Evolutionary conservation across 2,329 filamentous ascomycete species (phyloP), one percentile per base, ranked within the genome.

Genomic region (Chalaropsis ovoidea): DNA sequence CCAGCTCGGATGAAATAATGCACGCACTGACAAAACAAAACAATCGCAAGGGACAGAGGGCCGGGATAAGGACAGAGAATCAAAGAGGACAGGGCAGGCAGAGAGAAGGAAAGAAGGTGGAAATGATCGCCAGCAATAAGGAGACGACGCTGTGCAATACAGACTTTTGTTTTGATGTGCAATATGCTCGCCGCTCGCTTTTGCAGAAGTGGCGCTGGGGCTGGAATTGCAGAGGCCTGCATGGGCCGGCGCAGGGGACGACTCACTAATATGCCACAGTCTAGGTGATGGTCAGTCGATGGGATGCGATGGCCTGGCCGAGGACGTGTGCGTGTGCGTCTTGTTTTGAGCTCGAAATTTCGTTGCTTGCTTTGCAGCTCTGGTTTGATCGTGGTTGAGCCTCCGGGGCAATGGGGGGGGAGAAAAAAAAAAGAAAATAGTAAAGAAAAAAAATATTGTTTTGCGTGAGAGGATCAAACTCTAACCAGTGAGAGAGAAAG

Each of bases 81-180:
- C 43, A 47, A 15, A 39, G 35, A 3, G 8, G 35, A 10, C 35
- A 39, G 35, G 35, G 35, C 35, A 39, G 35, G 35, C 35, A 39
- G 35, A 35, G 31, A 35, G 7, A 35, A 35, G 3, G 31, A 39
- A 3, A 52, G 47, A 58, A n/a, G 27, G 27, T 58, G 27, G 27
- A 58, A 58, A 39, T 58, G 52, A 58, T 58, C 24, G 52, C 52
- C 52, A 35, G 13, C 17, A 58, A 58, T 58, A 58, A 58, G 27
- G 52, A 58, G 52, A 35, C 22, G 47, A 4, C 13, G n/a, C 19
- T 17, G 31, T 35, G 27, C 13, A 58, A 58, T 58, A 58, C 52
- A 58, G 27, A 17, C 52, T 58, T 58, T 58, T 39, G 52, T 58
- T 58, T 35, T 58, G 52, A 58, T 58, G 27, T 58, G 52, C 52